These are phyloP conservation scores for Letharia columbiana DNA, from an alignment of 495 filamentous ascomycete species.

Conservation along the genomic window DNA sequence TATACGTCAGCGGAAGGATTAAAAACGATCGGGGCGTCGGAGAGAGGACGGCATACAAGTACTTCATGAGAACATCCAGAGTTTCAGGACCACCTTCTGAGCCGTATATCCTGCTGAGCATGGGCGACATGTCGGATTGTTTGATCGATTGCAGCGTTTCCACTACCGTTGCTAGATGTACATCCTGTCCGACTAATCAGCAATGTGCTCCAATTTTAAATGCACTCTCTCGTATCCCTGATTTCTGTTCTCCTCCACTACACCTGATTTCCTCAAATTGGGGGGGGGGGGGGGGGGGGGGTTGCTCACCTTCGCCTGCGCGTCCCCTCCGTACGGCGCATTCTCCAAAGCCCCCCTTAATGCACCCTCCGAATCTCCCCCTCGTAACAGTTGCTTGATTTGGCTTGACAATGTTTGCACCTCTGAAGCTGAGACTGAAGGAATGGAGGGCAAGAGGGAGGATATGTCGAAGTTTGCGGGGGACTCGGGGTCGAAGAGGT, in stretches of 20 bases:
- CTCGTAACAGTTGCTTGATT: slow-evolving; percentile 75
- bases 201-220: neutral
- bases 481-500: slow-evolving; percentile 80
- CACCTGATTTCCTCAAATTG: neutral
- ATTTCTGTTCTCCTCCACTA: neutral
- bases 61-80: slow-evolving; percentile 69
- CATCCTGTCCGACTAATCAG: slow-evolving; percentile 43
- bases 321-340: slow-evolving; percentile 61
- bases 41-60: slow-evolving; percentile 44
- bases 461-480: slow-evolving; percentile 76
- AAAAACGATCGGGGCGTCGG: neutral
- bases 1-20: neutral
- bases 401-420: slow-evolving; percentile 65
- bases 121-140: slow-evolving; percentile 79
- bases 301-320: slow-evolving; percentile 57
- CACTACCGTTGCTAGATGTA: slow-evolving; percentile 69
- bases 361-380: slow-evolving; percentile 78
- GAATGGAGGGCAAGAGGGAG: slow-evolving; percentile 63
- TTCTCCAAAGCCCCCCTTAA: slow-evolving; percentile 70
- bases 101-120: slow-evolving; percentile 66
- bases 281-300: neutral
- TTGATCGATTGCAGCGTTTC: slow-evolving; percentile 88
- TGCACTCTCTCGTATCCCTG: neutral
- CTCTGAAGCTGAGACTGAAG: slow-evolving; percentile 58
- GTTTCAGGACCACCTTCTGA: slow-evolving; percentile 63